These are phyloP conservation scores for Fusarium pseudocircinatum DNA, from an alignment of 2,329 filamentous ascomycete species.

Conservation along the genomic window DNA sequence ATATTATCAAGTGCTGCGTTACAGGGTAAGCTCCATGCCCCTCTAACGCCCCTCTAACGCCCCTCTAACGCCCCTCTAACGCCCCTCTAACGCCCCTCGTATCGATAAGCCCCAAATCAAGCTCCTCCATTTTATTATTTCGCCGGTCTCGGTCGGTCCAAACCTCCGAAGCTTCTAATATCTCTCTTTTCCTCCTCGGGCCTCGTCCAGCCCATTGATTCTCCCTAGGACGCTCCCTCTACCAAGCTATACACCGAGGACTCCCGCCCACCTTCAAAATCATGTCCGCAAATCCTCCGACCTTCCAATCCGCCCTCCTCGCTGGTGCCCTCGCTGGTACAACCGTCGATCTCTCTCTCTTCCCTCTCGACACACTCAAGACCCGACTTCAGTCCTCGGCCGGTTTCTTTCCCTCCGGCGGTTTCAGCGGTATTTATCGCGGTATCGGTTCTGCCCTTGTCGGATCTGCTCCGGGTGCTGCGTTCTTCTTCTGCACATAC, in stretches of 20 bases:
- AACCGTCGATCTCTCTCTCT: slow-evolving; percentile 95
- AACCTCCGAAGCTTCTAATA: slow-evolving; percentile 25
- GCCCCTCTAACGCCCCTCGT: slow-evolving; percentile 6
- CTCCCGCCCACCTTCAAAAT: neutral
- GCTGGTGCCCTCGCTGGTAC: slow-evolving; percentile 93
- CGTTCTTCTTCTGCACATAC: slow-evolving; percentile 97
- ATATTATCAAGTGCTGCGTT: neutral
- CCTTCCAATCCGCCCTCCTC: slow-evolving; percentile 71
- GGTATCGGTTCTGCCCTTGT: slow-evolving; percentile 90
- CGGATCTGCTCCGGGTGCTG: slow-evolving; percentile 91
- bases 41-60: slow-evolving; percentile 7
- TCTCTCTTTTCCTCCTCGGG: slow-evolving; percentile 5
- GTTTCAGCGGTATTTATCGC: slow-evolving; percentile 91
- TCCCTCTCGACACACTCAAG: slow-evolving; percentile 98
- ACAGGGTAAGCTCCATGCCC: slow-evolving; percentile 24
- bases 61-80: slow-evolving; percentile 9
- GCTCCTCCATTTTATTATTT: slow-evolving; percentile 28
- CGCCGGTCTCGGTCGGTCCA: slow-evolving; percentile 41
- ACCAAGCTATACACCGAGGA: neutral
- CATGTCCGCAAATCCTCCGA: slow-evolving; percentile 42
- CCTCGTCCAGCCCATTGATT: slow-evolving; percentile 6
- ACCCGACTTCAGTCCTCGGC: slow-evolving; percentile 89
- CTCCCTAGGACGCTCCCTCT: neutral
- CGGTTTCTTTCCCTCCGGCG: slow-evolving; percentile 83
- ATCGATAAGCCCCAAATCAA: slow-evolving; percentile 40